Base-by-base conservation (phyloP, 495 filamentous ascomycete genomes). In the Podospora australis region DNA sequence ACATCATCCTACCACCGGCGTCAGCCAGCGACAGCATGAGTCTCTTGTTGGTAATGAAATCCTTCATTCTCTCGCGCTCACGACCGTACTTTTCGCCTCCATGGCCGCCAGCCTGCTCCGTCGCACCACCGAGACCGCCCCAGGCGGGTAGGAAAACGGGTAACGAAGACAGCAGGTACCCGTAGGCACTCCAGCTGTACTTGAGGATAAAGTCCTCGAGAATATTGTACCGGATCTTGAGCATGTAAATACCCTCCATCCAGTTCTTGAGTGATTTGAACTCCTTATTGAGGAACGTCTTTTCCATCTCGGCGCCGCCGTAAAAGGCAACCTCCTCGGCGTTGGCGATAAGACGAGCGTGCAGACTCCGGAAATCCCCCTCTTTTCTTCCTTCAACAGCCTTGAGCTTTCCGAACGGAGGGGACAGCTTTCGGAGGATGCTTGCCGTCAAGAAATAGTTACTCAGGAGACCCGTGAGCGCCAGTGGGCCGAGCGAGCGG, bases 301-400 rank as follows among this genome's bases (percentile, higher is more conserved):
- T 89, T 65, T 99, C 94, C 70, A 89, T 95, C 51, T 89, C 86
- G 9, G 90, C 86, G 41, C 94, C 94, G 23, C 88, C 88, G 58
- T 99, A 99, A 65, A 99, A 99, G 6, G 94, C 92, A n/a, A 99
- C 82, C 62, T 99, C 94, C 68, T 99, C 94, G 19, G 94, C 91
- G 63, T 99, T 99, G 22, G 90, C 90, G 48, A 99, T 88, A 1
- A 99, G 73, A 29, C 94, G 79, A 9, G 91, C 82, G 67, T 99
- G 94, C 3, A 96, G 65, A 6, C 84, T 82, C 50, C 92, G 77
- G 67, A 97, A 97, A 51, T 96, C 90, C 11, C 94, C 94, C 63
- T 99, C 94, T 48, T 84, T 86, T 36, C 86, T 83, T 22, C 87
- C 91, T 69, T 97, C 91, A 2, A 95, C 86, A 10, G 92, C 94